phyloP scores from a whole-genome alignment of 257 asterid species.

The Solanum gandarillasii region DNA sequence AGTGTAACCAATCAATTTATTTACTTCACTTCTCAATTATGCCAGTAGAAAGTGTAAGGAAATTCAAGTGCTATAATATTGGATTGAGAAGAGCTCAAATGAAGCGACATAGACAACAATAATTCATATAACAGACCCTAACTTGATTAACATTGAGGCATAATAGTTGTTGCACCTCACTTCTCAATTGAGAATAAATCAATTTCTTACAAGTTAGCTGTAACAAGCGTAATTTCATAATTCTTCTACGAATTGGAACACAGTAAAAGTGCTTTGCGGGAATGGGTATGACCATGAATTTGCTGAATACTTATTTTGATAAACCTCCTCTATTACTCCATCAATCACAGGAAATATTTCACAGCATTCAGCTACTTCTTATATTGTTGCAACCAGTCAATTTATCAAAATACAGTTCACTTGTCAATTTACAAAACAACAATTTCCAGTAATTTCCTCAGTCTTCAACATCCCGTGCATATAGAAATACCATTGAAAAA shows the following conservation, averaged over 20 bases:
- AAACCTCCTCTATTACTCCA: neutral
- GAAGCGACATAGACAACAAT: neutral
- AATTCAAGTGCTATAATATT: neutral
- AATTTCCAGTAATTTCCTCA: neutral
- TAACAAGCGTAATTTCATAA: neutral
- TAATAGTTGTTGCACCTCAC: neutral
- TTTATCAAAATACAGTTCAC: neutral
- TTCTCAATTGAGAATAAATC: neutral
- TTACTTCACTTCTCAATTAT: neutral
- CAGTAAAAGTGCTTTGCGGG: neutral
- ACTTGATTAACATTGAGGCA: neutral
- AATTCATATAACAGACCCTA: neutral
- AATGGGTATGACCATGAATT: neutral
- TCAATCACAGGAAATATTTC: neutral
- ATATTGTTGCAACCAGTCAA: neutral
- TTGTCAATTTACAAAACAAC: neutral
- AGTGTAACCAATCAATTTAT: neutral
- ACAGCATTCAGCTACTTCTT: neutral
- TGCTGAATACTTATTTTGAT: neutral
- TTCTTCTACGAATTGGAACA: neutral
- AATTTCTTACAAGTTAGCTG: neutral
- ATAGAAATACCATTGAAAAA: neutral
- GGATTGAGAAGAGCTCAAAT: neutral
- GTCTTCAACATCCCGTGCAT: neutral
- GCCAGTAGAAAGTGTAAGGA: neutral